phyloP scores from a whole-genome alignment of 1,139 yeast genomes.

The Diutina pseudorugosa region DNA sequence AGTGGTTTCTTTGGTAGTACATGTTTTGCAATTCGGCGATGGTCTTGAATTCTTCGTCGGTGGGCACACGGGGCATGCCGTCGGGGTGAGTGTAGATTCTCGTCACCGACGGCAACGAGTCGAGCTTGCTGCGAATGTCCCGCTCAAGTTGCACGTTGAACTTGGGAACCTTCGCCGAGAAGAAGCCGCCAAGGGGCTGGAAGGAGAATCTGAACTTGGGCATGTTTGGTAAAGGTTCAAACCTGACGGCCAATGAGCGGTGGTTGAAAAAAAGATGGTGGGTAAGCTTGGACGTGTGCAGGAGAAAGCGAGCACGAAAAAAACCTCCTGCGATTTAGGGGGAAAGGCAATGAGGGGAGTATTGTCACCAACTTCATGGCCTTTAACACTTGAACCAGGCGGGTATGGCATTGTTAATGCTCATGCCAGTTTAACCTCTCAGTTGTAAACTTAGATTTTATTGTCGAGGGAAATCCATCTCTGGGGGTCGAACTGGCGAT shows the following conservation, averaged over 20 bases:
- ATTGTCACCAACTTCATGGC: too few species aligned
- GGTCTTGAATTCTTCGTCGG: slow-evolving; percentile 60
- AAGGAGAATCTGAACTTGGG: slow-evolving; percentile 3
- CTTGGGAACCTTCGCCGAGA: slow-evolving; percentile 3
- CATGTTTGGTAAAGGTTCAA: not conserved
- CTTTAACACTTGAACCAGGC: too few species aligned
- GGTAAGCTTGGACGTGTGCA: not conserved
- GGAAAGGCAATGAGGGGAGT: too few species aligned
- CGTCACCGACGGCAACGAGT: slow-evolving; percentile 41
- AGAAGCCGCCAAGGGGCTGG: slow-evolving; percentile 4
- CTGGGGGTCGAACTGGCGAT: too few species aligned
- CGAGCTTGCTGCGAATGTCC: slow-evolving; percentile 11
- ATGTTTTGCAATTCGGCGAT: slow-evolving; percentile 63
- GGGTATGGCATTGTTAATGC: too few species aligned
- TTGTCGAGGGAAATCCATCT: too few species aligned
- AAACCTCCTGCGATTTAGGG: not conserved
- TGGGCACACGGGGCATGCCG: slow-evolving; percentile 63
- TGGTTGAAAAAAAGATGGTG: not conserved
- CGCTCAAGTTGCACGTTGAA: slow-evolving; percentile 3
- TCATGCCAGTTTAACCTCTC: too few species aligned
- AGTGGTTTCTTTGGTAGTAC: slow-evolving; percentile 46
- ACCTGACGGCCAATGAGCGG: not conserved
- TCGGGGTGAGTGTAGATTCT: slow-evolving; percentile 52
- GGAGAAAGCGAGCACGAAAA: not conserved
- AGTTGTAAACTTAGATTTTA: too few species aligned